These are phyloP conservation scores for Anisodus tanguticus DNA, from an alignment of 257 asterid genomes.

Conservation along the genomic window DNA sequence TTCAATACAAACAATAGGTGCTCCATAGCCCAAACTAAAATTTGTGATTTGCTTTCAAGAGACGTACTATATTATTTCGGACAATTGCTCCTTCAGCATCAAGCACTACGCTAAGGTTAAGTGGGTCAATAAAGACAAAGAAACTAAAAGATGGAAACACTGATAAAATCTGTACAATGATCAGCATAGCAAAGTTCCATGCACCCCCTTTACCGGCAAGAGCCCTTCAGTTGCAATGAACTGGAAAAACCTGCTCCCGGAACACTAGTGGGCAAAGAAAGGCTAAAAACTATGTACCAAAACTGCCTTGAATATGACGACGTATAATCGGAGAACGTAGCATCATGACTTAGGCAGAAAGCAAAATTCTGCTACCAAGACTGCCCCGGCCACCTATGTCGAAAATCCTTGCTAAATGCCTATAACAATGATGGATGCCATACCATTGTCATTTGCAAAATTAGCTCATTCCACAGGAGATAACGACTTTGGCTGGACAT, in stretches of 20 bases:
- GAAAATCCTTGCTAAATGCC: slow-evolving; percentile 36
- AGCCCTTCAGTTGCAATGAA: slow-evolving; percentile 38
- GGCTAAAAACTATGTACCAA: slow-evolving; percentile 45
- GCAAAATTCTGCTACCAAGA: slow-evolving; percentile 38
- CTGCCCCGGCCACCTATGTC: slow-evolving; percentile 45
- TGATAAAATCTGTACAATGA: slow-evolving; percentile 48
- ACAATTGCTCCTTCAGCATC: slow-evolving; percentile 45
- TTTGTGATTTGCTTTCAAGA: slow-evolving; percentile 32
- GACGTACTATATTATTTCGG: slow-evolving; percentile 46
- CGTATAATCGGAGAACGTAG: slow-evolving; percentile 34
- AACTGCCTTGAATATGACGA: slow-evolving; percentile 37
- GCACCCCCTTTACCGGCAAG: slow-evolving; percentile 40
- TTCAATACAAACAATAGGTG: slow-evolving; percentile 36
- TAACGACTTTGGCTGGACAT: slow-evolving; percentile 22
- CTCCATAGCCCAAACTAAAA: slow-evolving; percentile 31
- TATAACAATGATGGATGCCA: slow-evolving; percentile 30
- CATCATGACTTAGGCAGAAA: slow-evolving; percentile 45
- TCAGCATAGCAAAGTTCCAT: slow-evolving; percentile 44
- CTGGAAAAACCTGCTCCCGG: slow-evolving; percentile 45
- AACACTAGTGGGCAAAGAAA: slow-evolving; percentile 31
- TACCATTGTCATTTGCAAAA: neutral
- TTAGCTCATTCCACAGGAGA: slow-evolving; percentile 7
- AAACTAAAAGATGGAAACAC: slow-evolving; percentile 7
- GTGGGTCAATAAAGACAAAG: slow-evolving; percentile 26
- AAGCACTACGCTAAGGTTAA: slow-evolving; percentile 50